Conservation (phyloP, 768 basidiomycete species). For the Clitopilus hobsonii region DNA sequence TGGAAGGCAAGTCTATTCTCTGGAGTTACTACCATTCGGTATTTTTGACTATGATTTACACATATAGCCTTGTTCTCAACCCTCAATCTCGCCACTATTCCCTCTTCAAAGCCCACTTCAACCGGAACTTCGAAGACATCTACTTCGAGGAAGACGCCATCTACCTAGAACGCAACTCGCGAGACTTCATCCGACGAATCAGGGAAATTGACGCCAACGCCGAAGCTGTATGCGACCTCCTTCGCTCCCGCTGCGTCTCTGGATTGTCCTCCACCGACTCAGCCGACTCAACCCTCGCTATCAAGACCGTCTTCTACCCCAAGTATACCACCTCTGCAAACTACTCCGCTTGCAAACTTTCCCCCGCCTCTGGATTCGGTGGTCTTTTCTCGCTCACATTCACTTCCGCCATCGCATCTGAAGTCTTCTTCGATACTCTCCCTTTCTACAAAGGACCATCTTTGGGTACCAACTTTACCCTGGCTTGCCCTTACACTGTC, state of each 20-base stretch:
- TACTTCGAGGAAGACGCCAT: constrained; percentile 92
- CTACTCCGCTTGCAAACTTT: constrained; percentile 58
- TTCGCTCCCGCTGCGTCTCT: constrained; percentile 53
- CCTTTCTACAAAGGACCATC: constrained; percentile 86
- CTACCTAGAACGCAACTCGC: constrained; percentile 97
- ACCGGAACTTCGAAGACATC: constrained; percentile 67
- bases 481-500: constrained; percentile 91
- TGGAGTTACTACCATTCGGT: neutral
- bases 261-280: constrained; percentile 23
- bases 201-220: constrained; percentile 77
- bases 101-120: constrained; percentile 56
- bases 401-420: constrained; percentile 57
- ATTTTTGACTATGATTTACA: neutral
- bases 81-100: constrained; percentile 69
- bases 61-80: constrained; percentile 82
- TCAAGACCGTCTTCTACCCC: constrained; percentile 89
- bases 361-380: constrained; percentile 48
- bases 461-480: constrained; percentile 92
- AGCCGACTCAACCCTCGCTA: constrained; percentile 14
- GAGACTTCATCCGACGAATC: constrained; percentile 80
- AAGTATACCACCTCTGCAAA: constrained; percentile 70
- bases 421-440: constrained; percentile 82
- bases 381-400: constrained; percentile 89
- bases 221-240: constrained; percentile 75
- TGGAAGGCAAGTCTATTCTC: constrained; percentile 63